phyloP scores from a whole-genome alignment of 2,329 filamentous ascomycete species.

The Nemania abortiva region DNA sequence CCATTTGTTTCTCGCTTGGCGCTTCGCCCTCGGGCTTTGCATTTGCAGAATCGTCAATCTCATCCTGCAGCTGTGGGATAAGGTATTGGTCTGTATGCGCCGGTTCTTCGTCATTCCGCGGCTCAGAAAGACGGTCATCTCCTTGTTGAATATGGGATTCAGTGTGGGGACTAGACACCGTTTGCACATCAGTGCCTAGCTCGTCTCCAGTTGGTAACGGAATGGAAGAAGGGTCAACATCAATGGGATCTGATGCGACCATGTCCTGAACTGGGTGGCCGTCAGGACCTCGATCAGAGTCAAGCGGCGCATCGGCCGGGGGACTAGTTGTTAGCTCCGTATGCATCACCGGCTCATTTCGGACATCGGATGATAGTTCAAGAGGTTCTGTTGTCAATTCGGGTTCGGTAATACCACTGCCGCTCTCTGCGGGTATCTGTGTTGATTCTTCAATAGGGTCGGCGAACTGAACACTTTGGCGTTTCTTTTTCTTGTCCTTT shows the following conservation, averaged over 20 bases:
- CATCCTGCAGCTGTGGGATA: neutral
- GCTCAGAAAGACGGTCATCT: neutral
- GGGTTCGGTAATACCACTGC: constrained; percentile 17
- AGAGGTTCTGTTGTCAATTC: constrained; percentile 34
- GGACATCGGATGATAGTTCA: constrained; percentile 8
- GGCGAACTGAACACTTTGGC: constrained; percentile 42
- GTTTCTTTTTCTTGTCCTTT: constrained; percentile 47
- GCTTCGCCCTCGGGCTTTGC: neutral
- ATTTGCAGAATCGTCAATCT: neutral
- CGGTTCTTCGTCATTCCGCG: neutral
- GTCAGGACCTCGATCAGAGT: neutral
- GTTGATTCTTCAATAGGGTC: constrained; percentile 41
- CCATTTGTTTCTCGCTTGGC: neutral
- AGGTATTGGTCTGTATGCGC: neutral
- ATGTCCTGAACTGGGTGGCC: neutral
- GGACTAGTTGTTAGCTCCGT: neutral
- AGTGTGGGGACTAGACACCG: neutral
- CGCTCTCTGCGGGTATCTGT: constrained; percentile 33
- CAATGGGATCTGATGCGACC: neutral
- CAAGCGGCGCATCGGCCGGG: neutral
- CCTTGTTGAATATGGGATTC: neutral
- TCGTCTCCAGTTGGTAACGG: constrained; percentile 30
- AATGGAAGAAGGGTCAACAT: constrained; percentile 23
- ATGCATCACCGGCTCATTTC: constrained; percentile 1
- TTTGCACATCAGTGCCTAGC: neutral